Conservation (phyloP, 768 basidiomycete species). For the Lanmaoa rubissima region DNA sequence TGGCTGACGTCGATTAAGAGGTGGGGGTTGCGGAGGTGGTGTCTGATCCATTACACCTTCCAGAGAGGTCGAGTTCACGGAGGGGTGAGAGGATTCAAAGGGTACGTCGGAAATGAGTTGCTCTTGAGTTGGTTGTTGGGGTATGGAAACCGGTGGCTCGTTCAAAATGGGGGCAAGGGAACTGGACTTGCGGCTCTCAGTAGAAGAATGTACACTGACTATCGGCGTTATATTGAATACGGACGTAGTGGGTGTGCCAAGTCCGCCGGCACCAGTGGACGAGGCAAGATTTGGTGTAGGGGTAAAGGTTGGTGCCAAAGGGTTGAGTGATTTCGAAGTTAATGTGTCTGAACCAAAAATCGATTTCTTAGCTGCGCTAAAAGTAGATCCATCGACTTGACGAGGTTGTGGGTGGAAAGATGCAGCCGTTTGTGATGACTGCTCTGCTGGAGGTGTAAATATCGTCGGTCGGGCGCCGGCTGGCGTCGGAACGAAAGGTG, state of each 20-base stretch:
- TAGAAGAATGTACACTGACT: not conserved
- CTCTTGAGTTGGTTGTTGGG: not conserved
- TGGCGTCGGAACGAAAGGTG: not conserved
- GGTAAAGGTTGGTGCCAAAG: conserved; percentile 18
- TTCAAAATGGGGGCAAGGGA: not conserved
- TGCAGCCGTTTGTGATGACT: not conserved
- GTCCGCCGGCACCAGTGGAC: not conserved
- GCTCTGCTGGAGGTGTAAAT: not conserved
- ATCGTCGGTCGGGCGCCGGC: not conserved
- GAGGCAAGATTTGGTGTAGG: conserved; percentile 1
- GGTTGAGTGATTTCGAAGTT: conserved; percentile 15
- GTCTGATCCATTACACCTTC: conserved; percentile 10
- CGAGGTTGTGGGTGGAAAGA: not conserved
- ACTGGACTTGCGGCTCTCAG: not conserved
- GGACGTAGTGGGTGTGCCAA: not conserved
- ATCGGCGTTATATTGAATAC: not conserved
- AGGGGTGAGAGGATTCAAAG: conserved; percentile 16
- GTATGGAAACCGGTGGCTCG: not conserved
- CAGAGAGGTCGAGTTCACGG: conserved; percentile 6
- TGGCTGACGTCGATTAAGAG: conserved; percentile 28
- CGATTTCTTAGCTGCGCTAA: not conserved
- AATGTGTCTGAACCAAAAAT: conserved; percentile 5
- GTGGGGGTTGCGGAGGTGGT: conserved; percentile 25
- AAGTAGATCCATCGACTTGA: not conserved
- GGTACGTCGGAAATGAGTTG: conserved; percentile 4